phyloP scores from a whole-genome alignment of 2,329 filamentous ascomycete species.

The Phyllosticta paracitricarpa region DNA sequence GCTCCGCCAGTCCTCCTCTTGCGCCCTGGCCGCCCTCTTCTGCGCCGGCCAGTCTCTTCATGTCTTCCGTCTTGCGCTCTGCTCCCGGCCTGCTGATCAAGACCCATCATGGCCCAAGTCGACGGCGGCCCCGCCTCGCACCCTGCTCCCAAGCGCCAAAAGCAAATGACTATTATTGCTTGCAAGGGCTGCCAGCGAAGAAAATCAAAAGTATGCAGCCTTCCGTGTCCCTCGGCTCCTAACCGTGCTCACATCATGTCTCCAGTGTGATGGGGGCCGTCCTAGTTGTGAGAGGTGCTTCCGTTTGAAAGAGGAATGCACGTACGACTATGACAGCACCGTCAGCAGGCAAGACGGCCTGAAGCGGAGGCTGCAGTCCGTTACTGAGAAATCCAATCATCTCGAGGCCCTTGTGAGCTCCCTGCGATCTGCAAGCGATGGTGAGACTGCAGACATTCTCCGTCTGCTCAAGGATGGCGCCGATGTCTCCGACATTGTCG shows the following conservation, averaged over 20 bases:
- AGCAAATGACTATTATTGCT: conserved; percentile 8
- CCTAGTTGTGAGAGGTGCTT: conserved; percentile 4
- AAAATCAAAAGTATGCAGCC: conserved; percentile 5
- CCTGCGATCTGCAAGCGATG: conserved; percentile 1
- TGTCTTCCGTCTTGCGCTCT: neutral
- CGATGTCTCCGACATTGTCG: neutral
- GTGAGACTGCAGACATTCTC: conserved; percentile 2
- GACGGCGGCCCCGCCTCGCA: neutral
- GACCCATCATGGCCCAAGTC: conserved; percentile 1
- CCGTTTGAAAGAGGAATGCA: conserved; percentile 6
- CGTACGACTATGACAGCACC: conserved; percentile 6
- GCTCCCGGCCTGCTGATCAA: neutral
- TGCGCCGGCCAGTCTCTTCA: neutral
- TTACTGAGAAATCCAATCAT: conserved; percentile 3
- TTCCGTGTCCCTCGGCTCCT: neutral
- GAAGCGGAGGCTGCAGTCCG: conserved; percentile 6
- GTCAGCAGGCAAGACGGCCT: conserved; percentile 9
- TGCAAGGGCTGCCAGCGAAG: conserved; percentile 8
- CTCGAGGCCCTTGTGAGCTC: conserved; percentile 5
- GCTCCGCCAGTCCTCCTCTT: neutral
- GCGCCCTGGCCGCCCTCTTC: neutral
- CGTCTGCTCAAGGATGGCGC: neutral
- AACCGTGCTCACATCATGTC: neutral
- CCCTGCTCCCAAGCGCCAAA: conserved; percentile 1
- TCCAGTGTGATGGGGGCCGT: conserved; percentile 6